Conservation (phyloP, 768 basidiomycete genomes). For the Boletus edulis region DNA sequence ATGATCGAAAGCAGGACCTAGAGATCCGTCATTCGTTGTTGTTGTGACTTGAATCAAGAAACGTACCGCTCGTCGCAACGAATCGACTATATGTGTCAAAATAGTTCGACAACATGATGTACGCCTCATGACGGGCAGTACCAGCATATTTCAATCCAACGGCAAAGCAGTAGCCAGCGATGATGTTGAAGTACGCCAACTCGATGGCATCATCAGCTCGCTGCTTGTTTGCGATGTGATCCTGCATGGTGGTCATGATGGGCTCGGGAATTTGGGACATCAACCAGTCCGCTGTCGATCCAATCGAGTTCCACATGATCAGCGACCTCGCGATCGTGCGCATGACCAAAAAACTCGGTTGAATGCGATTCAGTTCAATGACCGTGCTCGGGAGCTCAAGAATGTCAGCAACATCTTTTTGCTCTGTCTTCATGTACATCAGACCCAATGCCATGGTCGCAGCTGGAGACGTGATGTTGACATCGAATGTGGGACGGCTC, state of each 20-base stretch:
- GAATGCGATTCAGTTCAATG: conserved; percentile 77
- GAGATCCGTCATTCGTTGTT: conserved; percentile 1
- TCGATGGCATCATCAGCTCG: conserved; percentile 70
- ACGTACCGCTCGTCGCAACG: conserved; percentile 66
- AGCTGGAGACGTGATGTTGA: conserved; percentile 88
- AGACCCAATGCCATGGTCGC: conserved; percentile 87
- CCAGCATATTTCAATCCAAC: conserved; percentile 93
- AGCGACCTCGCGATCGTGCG: conserved; percentile 74
- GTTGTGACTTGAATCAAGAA: not conserved
- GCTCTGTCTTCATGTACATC: conserved; percentile 87
- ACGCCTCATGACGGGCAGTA: conserved; percentile 87
- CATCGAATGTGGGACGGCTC: conserved; percentile 60
- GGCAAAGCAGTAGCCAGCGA: conserved; percentile 89
- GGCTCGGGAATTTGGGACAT: conserved; percentile 64
- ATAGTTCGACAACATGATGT: conserved; percentile 75
- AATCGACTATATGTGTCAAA: conserved; percentile 77
- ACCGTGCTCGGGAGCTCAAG: conserved; percentile 80
- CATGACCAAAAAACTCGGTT: conserved; percentile 82
- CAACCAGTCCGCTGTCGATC: conserved; percentile 74
- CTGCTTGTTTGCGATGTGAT: conserved; percentile 43
- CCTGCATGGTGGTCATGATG: conserved; percentile 59
- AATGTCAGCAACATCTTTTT: conserved; percentile 83
- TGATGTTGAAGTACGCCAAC: conserved; percentile 87
- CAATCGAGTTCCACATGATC: conserved; percentile 84
- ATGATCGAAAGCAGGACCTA: conserved; percentile 80